Evolutionary conservation across 2,329 filamentous ascomycete species (phyloP).

Genomic region (Fusarium nurragi): DNA sequence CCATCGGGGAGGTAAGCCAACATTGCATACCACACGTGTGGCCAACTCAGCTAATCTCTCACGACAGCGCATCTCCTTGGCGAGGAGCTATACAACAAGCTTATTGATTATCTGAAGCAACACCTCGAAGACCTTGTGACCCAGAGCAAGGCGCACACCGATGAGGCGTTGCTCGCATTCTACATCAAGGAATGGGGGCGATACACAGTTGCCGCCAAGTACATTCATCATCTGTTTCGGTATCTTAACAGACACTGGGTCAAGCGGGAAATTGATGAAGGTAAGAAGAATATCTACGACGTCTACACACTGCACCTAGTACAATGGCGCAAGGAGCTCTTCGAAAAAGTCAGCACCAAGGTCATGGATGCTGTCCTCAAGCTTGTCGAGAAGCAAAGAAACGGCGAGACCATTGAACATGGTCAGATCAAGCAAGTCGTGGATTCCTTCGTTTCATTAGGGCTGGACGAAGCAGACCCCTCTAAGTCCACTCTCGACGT

Average conservation of each 20-base stretch:
- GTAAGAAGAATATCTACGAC: conserved; percentile 97
- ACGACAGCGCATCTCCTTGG: conserved; percentile 87
- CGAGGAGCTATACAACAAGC: conserved; percentile 92
- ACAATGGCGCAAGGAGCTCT: conserved; percentile 93
- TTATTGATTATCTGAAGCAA: conserved; percentile 82
- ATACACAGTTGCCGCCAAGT: conserved; percentile 95
- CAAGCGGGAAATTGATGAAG: conserved; percentile 97
- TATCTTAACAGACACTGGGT: conserved; percentile 99
- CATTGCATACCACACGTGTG: neutral
- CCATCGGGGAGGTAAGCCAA: conserved; percentile 68
- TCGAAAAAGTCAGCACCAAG: conserved; percentile 81
- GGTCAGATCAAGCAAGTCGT: conserved; percentile 97
- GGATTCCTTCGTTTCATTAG: conserved; percentile 94
- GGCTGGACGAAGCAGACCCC: conserved; percentile 90
- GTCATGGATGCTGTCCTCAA: conserved; percentile 96
- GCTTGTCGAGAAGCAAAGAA: conserved; percentile 95
- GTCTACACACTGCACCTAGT: conserved; percentile 97
- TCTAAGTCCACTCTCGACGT: conserved; percentile 95
- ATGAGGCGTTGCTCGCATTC: conserved; percentile 89
- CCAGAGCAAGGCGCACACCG: conserved; percentile 80
- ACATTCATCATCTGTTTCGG: conserved; percentile 95
- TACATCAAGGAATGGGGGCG: conserved; percentile 98
- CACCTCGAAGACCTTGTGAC: conserved; percentile 79
- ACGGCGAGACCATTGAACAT: conserved; percentile 97
- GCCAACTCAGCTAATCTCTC: conserved; percentile 23